A percentile compares a stretch with the other conserved stretches of the same genome.
Conservation (phyloP, 2,329 filamentous ascomycete species). For the Venturia aucupariae region DNA sequence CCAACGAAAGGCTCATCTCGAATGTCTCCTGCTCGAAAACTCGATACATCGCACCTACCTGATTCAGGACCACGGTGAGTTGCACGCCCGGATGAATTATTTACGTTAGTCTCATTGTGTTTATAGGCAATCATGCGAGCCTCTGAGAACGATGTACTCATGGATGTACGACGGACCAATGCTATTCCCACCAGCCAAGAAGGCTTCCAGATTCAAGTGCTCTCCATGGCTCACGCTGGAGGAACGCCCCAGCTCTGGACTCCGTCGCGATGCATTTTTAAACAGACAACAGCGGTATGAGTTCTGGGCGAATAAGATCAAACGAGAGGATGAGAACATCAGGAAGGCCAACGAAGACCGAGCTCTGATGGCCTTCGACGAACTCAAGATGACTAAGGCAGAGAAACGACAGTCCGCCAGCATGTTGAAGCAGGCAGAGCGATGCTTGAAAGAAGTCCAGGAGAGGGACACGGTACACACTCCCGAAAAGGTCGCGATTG, state of each 20-base stretch:
- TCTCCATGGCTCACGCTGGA: background rate
- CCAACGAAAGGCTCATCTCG: background rate
- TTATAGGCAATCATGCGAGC: background rate
- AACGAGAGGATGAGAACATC: background rate
- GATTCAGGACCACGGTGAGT: background rate
- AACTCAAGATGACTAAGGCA: background rate
- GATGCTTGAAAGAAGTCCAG: background rate
- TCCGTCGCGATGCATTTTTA: background rate
- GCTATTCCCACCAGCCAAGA: background rate
- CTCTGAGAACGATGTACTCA: background rate
- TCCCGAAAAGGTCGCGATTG: background rate
- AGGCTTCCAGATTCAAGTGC: background rate
- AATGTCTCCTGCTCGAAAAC: background rate
- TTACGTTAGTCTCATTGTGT: background rate
- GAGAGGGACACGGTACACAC: background rate
- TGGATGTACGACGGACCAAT: background rate
- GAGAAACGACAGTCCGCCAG: background rate
- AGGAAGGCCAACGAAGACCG: background rate
- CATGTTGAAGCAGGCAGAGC: background rate
- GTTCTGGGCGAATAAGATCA: background rate
- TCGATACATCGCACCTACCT: background rate
- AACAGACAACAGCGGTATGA: background rate
- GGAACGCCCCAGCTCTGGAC: background rate
- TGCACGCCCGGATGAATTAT: background rate
- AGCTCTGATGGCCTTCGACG: background rate